phyloP scores from a whole-genome alignment of 202 grass and related monocot species.

The Alloteropsis angusta region DNA sequence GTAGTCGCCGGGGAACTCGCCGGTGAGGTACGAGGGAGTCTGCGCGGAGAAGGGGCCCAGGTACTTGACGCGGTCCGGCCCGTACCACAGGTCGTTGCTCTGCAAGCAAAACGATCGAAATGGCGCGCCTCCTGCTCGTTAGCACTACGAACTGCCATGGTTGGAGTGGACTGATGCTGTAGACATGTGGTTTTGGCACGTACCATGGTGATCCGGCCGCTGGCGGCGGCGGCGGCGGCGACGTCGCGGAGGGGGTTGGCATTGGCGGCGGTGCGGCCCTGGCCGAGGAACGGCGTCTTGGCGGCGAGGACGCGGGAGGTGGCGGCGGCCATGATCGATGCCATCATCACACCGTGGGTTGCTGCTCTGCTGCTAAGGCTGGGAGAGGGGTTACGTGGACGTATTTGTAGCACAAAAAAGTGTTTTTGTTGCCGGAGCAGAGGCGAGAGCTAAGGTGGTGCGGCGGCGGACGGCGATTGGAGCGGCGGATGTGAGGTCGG shows the following conservation, averaged over 20 bases:
- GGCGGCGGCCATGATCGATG: constrained; percentile 55
- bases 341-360: constrained; percentile 27
- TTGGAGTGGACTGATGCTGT: not conserved
- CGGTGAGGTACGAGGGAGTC: constrained; percentile 84
- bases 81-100: constrained; percentile 91
- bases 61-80: constrained; percentile 85
- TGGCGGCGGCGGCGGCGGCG: constrained; percentile 42
- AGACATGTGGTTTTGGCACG: not conserved
- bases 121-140: too few relatives aligned
- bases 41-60: constrained; percentile 93
- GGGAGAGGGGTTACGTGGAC: constrained; percentile 19
- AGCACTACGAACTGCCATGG: not conserved
- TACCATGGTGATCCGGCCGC: constrained; percentile 83
- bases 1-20: constrained; percentile 95
- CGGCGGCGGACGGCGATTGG: not conserved
- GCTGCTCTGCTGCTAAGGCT: not conserved
- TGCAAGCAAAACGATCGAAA: not conserved
- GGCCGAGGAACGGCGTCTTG: constrained; percentile 61
- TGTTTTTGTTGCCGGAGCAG: constrained; percentile 13
- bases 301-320: constrained; percentile 37
- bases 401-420: constrained; percentile 30
- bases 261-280: constrained; percentile 40
- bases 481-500: constrained; percentile 22
- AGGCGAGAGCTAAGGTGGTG: not conserved
- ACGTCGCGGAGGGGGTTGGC: constrained; percentile 36